A percentile compares a stretch with the other conserved stretches of the same genome.
These are phyloP conservation scores for Emydomyces testavorans DNA, from an alignment of 2,329 filamentous ascomycete genomes.

Conservation along the genomic window DNA sequence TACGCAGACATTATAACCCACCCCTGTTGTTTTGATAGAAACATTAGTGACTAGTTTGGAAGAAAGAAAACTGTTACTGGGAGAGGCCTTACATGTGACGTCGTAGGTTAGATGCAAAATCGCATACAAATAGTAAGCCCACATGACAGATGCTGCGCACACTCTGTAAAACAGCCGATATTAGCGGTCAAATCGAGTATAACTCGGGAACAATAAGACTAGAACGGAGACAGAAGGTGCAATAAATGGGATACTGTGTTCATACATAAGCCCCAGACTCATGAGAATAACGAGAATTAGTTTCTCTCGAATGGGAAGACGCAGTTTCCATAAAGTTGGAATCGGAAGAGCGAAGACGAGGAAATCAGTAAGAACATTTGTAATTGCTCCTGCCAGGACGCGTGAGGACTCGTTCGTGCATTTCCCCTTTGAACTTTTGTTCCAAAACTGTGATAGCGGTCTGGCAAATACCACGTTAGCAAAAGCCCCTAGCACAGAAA, in stretches of 20 bases:
- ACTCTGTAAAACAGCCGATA: constrained; percentile 9
- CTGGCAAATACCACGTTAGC: constrained; percentile 3
- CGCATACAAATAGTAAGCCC: constrained; percentile 14
- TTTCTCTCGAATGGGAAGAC: constrained; percentile 14
- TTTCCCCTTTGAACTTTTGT: not conserved
- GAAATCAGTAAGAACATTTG: constrained; percentile 16
- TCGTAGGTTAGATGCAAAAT: constrained; percentile 13
- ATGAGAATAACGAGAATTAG: constrained; percentile 15
- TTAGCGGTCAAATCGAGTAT: not conserved
- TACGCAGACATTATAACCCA: constrained; percentile 17
- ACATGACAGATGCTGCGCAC: constrained; percentile 14
- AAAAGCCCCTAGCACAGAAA: not conserved
- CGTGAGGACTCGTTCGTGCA: constrained; percentile 13
- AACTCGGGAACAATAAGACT: not conserved
- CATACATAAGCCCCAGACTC: constrained; percentile 17
- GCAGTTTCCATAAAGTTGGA: constrained; percentile 16
- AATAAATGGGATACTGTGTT: not conserved
- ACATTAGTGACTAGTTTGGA: not conserved
- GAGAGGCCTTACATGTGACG: constrained; percentile 15
- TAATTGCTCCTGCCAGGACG: constrained; percentile 10
- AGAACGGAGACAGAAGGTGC: too few species aligned
- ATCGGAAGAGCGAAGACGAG: constrained; percentile 16
- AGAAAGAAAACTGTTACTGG: too few species aligned
- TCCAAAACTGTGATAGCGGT: constrained; percentile 15
- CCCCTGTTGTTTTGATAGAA: constrained; percentile 10